Evolutionary conservation across 768 basidiomycete genomes (phyloP).

Genomic region (Suillus clintonianus): DNA sequence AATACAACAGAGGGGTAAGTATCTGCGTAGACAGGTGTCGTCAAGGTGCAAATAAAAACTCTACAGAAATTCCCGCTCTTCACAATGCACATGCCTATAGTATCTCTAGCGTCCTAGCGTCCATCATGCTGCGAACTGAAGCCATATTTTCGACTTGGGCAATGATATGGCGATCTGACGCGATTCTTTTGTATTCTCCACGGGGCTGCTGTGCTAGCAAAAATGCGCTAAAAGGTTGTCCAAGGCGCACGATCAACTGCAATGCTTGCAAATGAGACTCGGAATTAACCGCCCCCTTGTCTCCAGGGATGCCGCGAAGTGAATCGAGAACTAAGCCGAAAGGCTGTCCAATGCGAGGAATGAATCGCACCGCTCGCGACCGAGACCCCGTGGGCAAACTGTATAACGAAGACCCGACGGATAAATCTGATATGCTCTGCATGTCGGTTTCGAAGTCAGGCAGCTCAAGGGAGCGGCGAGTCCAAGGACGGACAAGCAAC

Average conservation of each 20-base stretch:
- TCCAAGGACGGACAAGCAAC: background rate
- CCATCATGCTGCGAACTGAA: background rate
- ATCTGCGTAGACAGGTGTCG: background rate
- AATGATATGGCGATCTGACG: background rate
- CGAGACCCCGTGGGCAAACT: background rate
- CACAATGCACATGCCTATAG: background rate
- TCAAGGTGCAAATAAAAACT: background rate
- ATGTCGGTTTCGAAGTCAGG: background rate
- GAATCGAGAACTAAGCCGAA: background rate
- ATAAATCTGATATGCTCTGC: background rate
- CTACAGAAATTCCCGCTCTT: background rate
- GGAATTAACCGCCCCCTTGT: background rate
- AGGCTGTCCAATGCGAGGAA: background rate
- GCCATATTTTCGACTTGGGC: background rate
- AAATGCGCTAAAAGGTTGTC: conserved; percentile 3
- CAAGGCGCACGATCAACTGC: background rate
- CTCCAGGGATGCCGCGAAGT: background rate
- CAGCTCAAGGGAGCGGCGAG: background rate
- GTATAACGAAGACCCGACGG: background rate
- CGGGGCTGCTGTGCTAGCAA: background rate
- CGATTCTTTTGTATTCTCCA: conserved; percentile 6
- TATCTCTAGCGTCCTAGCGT: background rate
- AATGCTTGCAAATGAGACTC: background rate
- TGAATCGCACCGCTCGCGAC: background rate
- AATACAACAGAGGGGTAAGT: too few species aligned